Evolutionary conservation across 2,329 filamentous ascomycete genomes (phyloP).

Genomic region (Thielaviopsis euricoi): DNA sequence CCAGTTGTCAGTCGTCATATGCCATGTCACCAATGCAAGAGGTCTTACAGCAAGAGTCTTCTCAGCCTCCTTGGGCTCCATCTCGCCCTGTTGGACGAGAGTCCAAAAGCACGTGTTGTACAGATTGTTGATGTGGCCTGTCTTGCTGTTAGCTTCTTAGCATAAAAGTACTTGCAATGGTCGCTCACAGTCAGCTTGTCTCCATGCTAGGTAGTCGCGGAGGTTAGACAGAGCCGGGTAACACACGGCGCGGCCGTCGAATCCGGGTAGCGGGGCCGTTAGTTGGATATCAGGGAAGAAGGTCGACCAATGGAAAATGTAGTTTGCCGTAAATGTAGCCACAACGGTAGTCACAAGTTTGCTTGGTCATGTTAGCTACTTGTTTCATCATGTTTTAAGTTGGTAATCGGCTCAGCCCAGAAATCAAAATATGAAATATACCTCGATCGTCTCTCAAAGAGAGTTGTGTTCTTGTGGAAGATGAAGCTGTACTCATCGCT

Average conservation of each 20-base stretch:
- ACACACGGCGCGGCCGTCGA: conserved; percentile 80
- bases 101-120: conserved; percentile 98
- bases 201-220: conserved; percentile 91
- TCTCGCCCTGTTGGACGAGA: conserved; percentile 60
- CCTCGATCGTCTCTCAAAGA: conserved; percentile 78
- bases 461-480: conserved; percentile 61
- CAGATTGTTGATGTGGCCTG: conserved; percentile 92
- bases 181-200: conserved; percentile 77
- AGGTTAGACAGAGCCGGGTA: conserved; percentile 74
- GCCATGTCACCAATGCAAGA: neutral
- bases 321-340: conserved; percentile 86
- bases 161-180: neutral
- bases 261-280: conserved; percentile 63
- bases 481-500: conserved; percentile 95
- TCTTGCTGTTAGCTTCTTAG: conserved; percentile 11
- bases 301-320: conserved; percentile 62
- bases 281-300: conserved; percentile 60
- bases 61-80: conserved; percentile 66
- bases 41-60: conserved; percentile 52
- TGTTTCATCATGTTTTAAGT: conserved; percentile 1
- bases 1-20: conserved; percentile 12
- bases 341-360: conserved; percentile 85
- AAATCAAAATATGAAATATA: too few relatives aligned
- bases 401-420: conserved; percentile 14
- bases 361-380: conserved; percentile 26